Evolutionary conservation across 179 eudicot species (phyloP), one percentile per base, ranked within the genome.

Genomic region (Carnegiea gigantea): DNA sequence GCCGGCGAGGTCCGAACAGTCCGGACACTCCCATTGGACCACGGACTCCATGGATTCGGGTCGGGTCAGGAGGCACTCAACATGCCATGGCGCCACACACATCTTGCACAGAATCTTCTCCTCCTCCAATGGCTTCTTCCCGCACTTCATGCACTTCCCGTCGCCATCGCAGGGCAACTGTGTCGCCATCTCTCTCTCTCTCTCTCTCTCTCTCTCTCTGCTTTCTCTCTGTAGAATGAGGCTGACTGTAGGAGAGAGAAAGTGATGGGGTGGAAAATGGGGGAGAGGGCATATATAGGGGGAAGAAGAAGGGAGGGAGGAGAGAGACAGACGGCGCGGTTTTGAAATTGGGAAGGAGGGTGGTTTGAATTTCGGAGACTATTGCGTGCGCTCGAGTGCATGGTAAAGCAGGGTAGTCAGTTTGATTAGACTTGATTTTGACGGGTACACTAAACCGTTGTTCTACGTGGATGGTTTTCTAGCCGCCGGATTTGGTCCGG

Each of bases 11-110:
- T 67, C 72, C 6, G 89, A 77, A 51, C 98, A 95, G 84, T 95
- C 98, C 4, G 98, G 98, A 80, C 98, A 95, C 64, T 91, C 92
- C 98, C 98, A 95, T 1, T 85, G 40, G 6, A 83, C 80, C 1
- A 88, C 78, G 8, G 71, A 84, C 23, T 87, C 59, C 36, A 86
- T 83, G 46, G 86, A 87, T 70, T 86, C 73, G 6, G 94, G 91
- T 0, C 33, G 73, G 8, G 51, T 33, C 3, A 83, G n/a, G 9
- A 91, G 89, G 75, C 95, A 91, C 2, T 80, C 46, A 26, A 85
- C 84, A 78, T 95, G 98, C 98, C 98, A 95, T 0, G 97, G 98
- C 11, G 97, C 89, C n/a, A 60, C 92, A 76, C 98, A 93, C 0
- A 93, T 95, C 71, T 87, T 91, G 82, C 98, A 95, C 6, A 81